Conservation (phyloP, 2,329 filamentous ascomycete species). For the Knufia fluminis region DNA sequence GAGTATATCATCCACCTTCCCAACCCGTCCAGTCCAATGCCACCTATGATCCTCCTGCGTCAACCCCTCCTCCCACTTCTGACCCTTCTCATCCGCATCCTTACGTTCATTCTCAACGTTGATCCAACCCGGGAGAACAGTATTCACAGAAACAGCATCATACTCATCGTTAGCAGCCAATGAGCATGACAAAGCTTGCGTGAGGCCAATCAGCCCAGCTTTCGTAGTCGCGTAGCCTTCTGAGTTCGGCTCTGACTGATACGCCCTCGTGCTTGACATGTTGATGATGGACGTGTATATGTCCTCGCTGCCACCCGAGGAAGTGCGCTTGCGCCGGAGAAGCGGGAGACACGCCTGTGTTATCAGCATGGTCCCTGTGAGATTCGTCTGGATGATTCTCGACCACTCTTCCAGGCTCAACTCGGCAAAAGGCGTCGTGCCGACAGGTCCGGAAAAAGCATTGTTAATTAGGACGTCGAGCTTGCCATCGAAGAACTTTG, state of each 20-base stretch:
- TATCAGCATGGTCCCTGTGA: constrained; percentile 1
- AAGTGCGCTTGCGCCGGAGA: background rate
- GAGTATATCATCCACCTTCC: constrained; percentile 17
- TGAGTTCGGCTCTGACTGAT: constrained; percentile 41
- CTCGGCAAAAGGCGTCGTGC: background rate
- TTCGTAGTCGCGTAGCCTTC: constrained; percentile 44
- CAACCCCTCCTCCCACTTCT: constrained; percentile 39
- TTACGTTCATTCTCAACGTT: constrained; percentile 33
- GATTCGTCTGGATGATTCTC: background rate
- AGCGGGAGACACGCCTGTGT: background rate
- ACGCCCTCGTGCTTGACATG: constrained; percentile 42
- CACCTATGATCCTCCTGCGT: constrained; percentile 38
- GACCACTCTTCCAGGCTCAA: background rate
- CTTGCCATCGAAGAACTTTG: background rate
- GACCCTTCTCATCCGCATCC: constrained; percentile 28
- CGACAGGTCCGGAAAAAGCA: background rate
- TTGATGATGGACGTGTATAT: constrained; percentile 31
- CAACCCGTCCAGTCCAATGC: constrained; percentile 44
- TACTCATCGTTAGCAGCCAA: constrained; percentile 30
- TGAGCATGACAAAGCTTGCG: constrained; percentile 41
- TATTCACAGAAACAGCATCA: constrained; percentile 36
- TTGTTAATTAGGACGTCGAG: constrained; percentile 1
- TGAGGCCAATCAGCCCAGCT: constrained; percentile 42
- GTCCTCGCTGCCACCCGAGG: background rate
- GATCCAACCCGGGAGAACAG: constrained; percentile 45